Percentiles rank a stretch among this genome's conserved stretches.
phyloP scores from a whole-genome alignment of 2,329 filamentous ascomycete species.

The Hysterium pulicare region DNA sequence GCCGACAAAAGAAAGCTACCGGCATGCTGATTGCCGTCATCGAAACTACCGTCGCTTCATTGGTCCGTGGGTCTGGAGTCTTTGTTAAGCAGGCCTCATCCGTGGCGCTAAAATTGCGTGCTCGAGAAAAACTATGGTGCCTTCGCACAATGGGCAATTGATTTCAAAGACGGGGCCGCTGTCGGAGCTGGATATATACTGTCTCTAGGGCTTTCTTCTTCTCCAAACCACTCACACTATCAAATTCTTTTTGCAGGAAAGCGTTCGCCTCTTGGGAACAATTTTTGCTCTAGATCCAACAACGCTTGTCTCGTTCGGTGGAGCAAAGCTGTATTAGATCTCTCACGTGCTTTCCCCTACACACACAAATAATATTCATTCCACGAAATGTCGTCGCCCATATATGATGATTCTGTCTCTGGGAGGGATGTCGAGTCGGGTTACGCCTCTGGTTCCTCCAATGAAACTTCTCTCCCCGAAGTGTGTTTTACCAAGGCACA shows the following conservation, averaged over 20 bases:
- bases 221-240: background rate
- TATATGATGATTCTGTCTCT: conserved; percentile 7
- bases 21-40: background rate
- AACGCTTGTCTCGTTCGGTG: background rate
- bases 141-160: conserved; percentile 22
- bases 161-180: conserved; percentile 29
- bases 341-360: background rate
- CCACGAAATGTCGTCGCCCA: conserved; percentile 1
- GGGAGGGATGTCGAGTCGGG: conserved; percentile 68
- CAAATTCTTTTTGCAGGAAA: background rate
- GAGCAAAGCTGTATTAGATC: background rate
- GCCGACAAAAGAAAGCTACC: background rate
- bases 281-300: background rate
- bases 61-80: conserved; percentile 5
- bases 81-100: conserved; percentile 8
- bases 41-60: conserved; percentile 3
- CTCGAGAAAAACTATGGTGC: conserved; percentile 25
- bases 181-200: conserved; percentile 29
- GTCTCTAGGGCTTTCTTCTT: conserved; percentile 8
- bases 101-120: conserved; percentile 25
- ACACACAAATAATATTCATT: background rate
- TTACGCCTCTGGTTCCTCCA: conserved; percentile 70
- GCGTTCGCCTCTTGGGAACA: background rate
- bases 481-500: conserved; percentile 85
- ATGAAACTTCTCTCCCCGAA: conserved; percentile 63